A percentile compares a stretch with the other conserved stretches of the same genome.
phyloP scores from a whole-genome alignment of 2,329 filamentous ascomycete species.

The Macrophomina pseudophaseolina region DNA sequence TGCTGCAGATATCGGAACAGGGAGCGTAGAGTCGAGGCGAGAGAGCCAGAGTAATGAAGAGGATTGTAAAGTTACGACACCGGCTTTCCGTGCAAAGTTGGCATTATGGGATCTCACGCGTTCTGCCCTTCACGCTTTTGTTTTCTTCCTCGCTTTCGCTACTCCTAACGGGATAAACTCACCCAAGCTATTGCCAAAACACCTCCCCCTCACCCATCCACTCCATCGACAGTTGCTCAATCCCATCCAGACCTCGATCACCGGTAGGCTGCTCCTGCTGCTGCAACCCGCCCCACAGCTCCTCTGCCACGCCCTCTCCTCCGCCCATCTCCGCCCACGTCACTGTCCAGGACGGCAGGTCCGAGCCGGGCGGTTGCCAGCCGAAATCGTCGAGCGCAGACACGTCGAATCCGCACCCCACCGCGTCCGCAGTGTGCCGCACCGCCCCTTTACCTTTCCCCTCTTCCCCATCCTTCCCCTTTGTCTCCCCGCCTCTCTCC shows the following conservation, averaged over 20 bases:
- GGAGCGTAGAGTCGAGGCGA: conserved; percentile 1
- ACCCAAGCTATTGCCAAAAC: too few relatives aligned
- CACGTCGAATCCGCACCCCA: neutral
- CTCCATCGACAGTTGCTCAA: neutral
- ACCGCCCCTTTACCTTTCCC: too few relatives aligned
- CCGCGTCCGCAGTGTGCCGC: too few relatives aligned
- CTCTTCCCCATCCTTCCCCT: too few relatives aligned
- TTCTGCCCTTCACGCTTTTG: too few relatives aligned
- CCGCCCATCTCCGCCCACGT: neutral
- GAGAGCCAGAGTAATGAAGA: neutral
- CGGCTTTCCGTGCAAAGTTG: neutral
- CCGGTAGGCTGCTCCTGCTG: neutral
- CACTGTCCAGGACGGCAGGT: neutral
- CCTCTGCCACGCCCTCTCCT: neutral
- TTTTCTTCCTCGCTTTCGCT: too few relatives aligned
- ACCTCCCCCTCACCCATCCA: neutral
- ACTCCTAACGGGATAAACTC: too few relatives aligned
- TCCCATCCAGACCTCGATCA: neutral
- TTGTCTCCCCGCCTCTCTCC: too few relatives aligned
- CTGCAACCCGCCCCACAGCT: neutral
- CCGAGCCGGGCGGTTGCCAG: neutral
- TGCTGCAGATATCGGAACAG: conserved; percentile 53
- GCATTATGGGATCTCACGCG: neutral
- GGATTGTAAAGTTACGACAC: neutral
- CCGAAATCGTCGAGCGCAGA: neutral